A percentile compares a stretch with the other conserved stretches of the same genome.
phyloP scores from a whole-genome alignment of 1,139 yeast genomes.

The Suhomyces ambrosiae region DNA sequence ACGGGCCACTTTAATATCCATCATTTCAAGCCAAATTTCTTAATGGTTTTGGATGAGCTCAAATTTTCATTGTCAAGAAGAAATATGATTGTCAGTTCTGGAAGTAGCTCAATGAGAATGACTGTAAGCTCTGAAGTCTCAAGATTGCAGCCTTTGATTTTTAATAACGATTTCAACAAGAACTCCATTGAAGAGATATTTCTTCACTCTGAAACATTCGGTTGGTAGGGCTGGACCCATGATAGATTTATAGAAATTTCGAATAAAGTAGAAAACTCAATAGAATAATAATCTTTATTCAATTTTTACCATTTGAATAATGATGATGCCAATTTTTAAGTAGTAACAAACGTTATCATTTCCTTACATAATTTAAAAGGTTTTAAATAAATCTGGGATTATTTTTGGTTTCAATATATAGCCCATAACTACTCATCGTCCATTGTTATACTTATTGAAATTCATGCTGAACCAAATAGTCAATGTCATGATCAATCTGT shows the following conservation, averaged over 20 bases:
- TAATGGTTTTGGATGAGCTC: slow-evolving; percentile 22
- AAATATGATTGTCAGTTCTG: slow-evolving; percentile 54
- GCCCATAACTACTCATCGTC: too few species aligned
- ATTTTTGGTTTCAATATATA: too few species aligned
- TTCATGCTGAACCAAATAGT: slow-evolving; percentile 14
- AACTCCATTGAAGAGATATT: slow-evolving; percentile 50
- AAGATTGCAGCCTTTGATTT: slow-evolving; percentile 32
- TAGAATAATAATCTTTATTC: too few species aligned
- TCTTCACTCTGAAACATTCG: slow-evolving; percentile 61
- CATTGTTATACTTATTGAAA: too few species aligned
- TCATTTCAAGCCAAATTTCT: slow-evolving; percentile 39
- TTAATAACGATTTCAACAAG: slow-evolving; percentile 30
- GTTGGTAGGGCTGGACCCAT: too few species aligned
- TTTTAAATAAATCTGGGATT: too few species aligned
- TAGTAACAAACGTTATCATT: too few species aligned
- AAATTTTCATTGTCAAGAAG: slow-evolving; percentile 31
- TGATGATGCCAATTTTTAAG: too few species aligned
- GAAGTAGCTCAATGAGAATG: slow-evolving; percentile 47
- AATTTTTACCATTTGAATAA: too few species aligned
- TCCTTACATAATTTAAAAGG: too few species aligned
- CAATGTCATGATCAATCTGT: slow-evolving; percentile 22
- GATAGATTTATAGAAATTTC: slow-evolving; percentile 6
- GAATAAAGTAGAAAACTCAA: too few species aligned
- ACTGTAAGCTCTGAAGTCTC: slow-evolving; percentile 51
- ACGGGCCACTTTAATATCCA: slow-evolving; percentile 21